Evolutionary conservation across 805 yeast species (phyloP), one percentile per base, ranked within the genome.

Genomic region (Candida tallmaniae): DNA sequence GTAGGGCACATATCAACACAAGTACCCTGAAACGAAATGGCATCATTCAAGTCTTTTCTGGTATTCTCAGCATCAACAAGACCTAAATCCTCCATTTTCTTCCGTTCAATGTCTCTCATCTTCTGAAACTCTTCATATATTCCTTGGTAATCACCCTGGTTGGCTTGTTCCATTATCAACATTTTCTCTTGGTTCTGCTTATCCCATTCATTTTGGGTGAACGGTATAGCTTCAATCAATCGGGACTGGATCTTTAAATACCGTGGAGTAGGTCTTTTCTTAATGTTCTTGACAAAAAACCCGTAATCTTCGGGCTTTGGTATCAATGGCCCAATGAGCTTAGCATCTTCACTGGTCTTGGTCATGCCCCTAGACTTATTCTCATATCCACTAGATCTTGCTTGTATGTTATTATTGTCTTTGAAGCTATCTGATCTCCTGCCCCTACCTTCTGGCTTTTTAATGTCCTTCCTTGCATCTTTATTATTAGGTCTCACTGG

Each of bases 1-100:
- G 77, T 75, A 0, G 99, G 97, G 57, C 98, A 93, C 97, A 90
- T 93, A 41, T 87, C 95, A 28, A 65, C 55, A 57, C 98, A 93
- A 1, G 95, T 74, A 3, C 99, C 99, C 39, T 76, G 75, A 52
- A 93, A 93, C 2, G 72, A 56, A 33, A 93, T 86, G 1, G 97
- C 98, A 40, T 90, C 95, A 40, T 76, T 79, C n/a, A 93, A 66
- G 36, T 81, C 79, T 57, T 88, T 87, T 27, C 87, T 76, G 0
- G 75, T 76, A 43, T 87, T 88, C 44, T 86, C 95, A 29, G 80
- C 81, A 56, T 93, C 98, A 3, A 93, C 96, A 4, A 87, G 62
- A 1, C 94, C 94, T 38, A 77, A 60, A 1, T 65, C 58, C 50
- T 88, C 96, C 96, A 89, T 88, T 36, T 76, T 69, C 27, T 60